These are phyloP conservation scores for Backusella luteola DNA, from an alignment of 192 early-diverging fungal species.

Conservation along the genomic window DNA sequence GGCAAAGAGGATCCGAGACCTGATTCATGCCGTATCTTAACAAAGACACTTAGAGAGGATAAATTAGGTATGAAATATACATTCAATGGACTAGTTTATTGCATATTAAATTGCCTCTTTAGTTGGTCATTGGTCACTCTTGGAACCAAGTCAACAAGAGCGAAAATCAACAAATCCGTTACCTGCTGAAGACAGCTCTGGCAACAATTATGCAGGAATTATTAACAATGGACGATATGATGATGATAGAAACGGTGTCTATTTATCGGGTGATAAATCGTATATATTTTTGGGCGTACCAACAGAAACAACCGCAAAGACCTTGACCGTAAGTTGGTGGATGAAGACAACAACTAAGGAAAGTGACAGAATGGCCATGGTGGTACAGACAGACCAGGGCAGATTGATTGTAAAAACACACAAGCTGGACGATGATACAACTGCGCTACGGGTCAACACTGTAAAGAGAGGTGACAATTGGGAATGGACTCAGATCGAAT, in stretches of 20 bases:
- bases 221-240: constrained; percentile 16
- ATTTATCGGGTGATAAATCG: constrained; percentile 19
- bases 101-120: not conserved
- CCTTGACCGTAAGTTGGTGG: constrained; percentile 36
- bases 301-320: not conserved
- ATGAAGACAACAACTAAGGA: constrained; percentile 24
- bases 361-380: constrained; percentile 20
- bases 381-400: constrained; percentile 31
- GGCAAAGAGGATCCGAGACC: not conserved
- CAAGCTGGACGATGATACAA: not conserved
- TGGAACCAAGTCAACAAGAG: not conserved
- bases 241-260: not conserved
- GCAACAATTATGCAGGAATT: constrained; percentile 26
- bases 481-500: not conserved
- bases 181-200: constrained; percentile 25
- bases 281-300: constrained; percentile 36
- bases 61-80: constrained; percentile 16
- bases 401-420: constrained; percentile 18
- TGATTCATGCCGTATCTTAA: constrained; percentile 22
- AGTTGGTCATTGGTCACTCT: constrained; percentile 37
- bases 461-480: not conserved
- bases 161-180: constrained; percentile 7
- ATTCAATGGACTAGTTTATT: not conserved
- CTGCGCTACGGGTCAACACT: not conserved
- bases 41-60: constrained; percentile 9